phyloP scores from a whole-genome alignment of 805 yeast genomes.

The Ogataea dorogensis region DNA sequence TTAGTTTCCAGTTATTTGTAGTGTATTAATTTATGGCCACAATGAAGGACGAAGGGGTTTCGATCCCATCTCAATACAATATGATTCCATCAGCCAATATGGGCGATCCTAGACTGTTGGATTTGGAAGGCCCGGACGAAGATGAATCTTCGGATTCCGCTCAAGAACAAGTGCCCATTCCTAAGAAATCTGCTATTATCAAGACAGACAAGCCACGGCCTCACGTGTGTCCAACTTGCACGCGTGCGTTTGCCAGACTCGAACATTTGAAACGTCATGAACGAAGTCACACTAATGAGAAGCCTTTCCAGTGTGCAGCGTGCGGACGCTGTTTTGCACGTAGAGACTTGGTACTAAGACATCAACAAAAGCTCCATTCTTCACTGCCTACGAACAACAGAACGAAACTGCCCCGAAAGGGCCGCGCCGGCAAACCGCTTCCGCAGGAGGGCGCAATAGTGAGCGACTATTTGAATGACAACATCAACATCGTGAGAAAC shows the following conservation, averaged over 20 bases:
- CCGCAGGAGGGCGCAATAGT: slow-evolving; percentile 34
- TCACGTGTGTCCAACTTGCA: slow-evolving; percentile 83
- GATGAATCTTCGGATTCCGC: slow-evolving; percentile 11
- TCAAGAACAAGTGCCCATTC: slow-evolving; percentile 56
- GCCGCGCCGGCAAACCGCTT: slow-evolving; percentile 18
- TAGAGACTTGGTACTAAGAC: slow-evolving; percentile 82
- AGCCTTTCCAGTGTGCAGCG: slow-evolving; percentile 93
- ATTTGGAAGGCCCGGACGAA: slow-evolving; percentile 6
- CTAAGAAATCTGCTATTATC: slow-evolving; percentile 77
- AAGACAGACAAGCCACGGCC: slow-evolving; percentile 95
- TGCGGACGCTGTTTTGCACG: slow-evolving; percentile 96
- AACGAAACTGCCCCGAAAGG: slow-evolving; percentile 35
- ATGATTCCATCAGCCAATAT: slow-evolving; percentile 2
- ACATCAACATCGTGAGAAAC: slow-evolving; percentile 50
- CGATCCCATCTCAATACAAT: slow-evolving; percentile 9
- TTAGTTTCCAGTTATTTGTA: slow-evolving; percentile 3
- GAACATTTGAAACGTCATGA: slow-evolving; percentile 95
- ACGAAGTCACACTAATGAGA: slow-evolving; percentile 91
- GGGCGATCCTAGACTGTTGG: background rate
- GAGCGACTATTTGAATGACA: slow-evolving; percentile 42
- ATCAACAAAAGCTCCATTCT: slow-evolving; percentile 89
- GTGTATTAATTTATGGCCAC: slow-evolving; percentile 3
- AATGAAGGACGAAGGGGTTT: slow-evolving; percentile 12
- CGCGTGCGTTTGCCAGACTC: slow-evolving; percentile 91
- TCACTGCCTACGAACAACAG: slow-evolving; percentile 41